Base-by-base conservation (phyloP, 1,284 basidiomycete species). In the Tilletia setariae region DNA sequence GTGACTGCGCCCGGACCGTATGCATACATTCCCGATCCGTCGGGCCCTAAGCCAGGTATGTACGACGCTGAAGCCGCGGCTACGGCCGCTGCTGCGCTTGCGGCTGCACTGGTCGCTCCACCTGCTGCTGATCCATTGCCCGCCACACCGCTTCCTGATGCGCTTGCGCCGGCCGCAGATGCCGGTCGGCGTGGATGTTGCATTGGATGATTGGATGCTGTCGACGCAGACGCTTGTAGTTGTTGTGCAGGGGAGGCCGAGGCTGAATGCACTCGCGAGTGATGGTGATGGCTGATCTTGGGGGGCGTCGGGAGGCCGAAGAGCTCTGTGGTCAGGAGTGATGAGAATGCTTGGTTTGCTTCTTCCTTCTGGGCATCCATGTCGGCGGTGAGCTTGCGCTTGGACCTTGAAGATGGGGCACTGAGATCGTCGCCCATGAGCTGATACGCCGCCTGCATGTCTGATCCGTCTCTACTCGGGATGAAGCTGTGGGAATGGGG, bases 331-430 rank as follows among this genome's bases (percentile, higher is more conserved):
- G 85, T 85, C 16, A 87, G 83, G 1, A 87, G 76, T 23, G 84
- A 82, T 21, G 84, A 84, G 76, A 86, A 87, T 0, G 86, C 85
- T 66, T 84, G 81, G 72, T 86, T 85, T 9, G 86, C 84, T 76
- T 86, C 85, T 66, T 86, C 85, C 56, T 76, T 76, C 56, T 79
- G 78, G 11, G 76, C 74, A 67, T 81, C 79, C 28, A 71, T 74
- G 28, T 81, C 80, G 9, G 76, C 71, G 19, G 70, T 69, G 25
- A 76, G 68, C 67, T 77, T 76, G 28, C 79, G 72, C 66, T 78
- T 79, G 65, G 76, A 72, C 21, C 77, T 72, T 40, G 35, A 40
- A 30, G 74, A 70, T 1, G 78, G 76, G 7, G 81, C 75, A 2
- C 75, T 68, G 59, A 77, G 78, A 28, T 76, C 78, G 25, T 85